These are phyloP conservation scores for Sherardia arvensis DNA, from an alignment of 257 asterid species.

Conservation along the genomic window DNA sequence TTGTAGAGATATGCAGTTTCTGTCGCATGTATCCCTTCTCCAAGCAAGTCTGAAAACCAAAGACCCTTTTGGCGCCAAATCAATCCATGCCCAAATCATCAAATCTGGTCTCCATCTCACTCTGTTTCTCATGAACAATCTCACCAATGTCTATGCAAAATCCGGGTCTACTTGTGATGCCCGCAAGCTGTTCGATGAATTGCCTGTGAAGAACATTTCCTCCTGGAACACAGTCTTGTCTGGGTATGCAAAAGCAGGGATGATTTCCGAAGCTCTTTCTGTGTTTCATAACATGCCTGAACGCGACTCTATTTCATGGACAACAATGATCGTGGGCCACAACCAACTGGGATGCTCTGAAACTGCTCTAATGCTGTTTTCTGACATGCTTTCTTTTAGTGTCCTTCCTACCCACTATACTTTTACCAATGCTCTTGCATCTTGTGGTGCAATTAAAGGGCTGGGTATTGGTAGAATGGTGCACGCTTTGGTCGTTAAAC, in stretches of 20 bases:
- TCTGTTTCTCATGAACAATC: constrained; percentile 54
- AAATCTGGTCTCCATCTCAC: constrained; percentile 49
- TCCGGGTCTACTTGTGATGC: constrained; percentile 44
- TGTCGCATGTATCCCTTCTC: constrained; percentile 38
- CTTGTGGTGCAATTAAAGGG: constrained; percentile 47
- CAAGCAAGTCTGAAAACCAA: constrained; percentile 51
- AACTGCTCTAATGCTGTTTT: constrained; percentile 40
- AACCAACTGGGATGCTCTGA: constrained; percentile 39
- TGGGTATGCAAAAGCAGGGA: constrained; percentile 60
- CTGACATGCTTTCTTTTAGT: constrained; percentile 41
- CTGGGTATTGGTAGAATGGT: constrained; percentile 50
- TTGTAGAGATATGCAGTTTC: constrained; percentile 2
- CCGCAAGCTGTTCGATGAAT: constrained; percentile 50
- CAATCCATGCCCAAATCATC: constrained; percentile 46
- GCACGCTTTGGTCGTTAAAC: constrained; percentile 60
- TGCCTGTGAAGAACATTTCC: constrained; percentile 54
- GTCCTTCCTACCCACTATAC: constrained; percentile 61
- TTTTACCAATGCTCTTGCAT: constrained; percentile 52
- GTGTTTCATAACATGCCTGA: constrained; percentile 43
- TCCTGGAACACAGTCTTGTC: constrained; percentile 70
- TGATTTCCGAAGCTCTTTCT: constrained; percentile 34
- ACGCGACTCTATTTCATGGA: constrained; percentile 82
- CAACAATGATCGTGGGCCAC: constrained; percentile 70
- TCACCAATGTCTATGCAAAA: constrained; percentile 60
- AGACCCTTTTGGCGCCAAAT: constrained; percentile 27